A percentile compares a stretch with the other conserved stretches of the same genome.
These are phyloP conservation scores for Chloranthus sessilifolius DNA, from an alignment of 164 flowering plant species.

Conservation along the genomic window DNA sequence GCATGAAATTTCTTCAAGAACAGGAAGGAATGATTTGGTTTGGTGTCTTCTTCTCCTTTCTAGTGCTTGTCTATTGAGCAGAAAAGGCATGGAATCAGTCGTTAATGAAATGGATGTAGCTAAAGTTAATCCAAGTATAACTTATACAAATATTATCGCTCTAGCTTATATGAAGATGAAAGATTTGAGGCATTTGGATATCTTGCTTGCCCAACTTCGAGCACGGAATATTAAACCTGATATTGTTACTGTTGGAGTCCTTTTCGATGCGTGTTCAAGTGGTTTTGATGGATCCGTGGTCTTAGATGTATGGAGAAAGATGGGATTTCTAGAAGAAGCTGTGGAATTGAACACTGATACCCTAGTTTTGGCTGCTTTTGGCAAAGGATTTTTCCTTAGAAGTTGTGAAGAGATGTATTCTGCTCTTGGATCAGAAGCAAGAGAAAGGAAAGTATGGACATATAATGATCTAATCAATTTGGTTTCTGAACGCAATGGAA, in stretches of 20 bases:
- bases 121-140: conserved; percentile 30
- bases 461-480: conserved; percentile 35
- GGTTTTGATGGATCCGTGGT: conserved; percentile 29
- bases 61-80: conserved; percentile 49
- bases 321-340: conserved; percentile 29
- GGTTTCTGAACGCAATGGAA: conserved; percentile 21
- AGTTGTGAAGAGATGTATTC: conserved; percentile 38
- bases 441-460: conserved; percentile 39
- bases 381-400: conserved; percentile 47
- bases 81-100: conserved; percentile 43
- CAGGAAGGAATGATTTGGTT: conserved; percentile 30
- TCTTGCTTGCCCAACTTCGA: conserved; percentile 25
- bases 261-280: conserved; percentile 33
- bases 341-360: conserved; percentile 59
- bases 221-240: conserved; percentile 37
- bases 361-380: conserved; percentile 51
- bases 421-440: conserved; percentile 27
- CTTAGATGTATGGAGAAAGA: conserved; percentile 35
- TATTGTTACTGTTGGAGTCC: conserved; percentile 47
- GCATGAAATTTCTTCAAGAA: conserved; percentile 28
- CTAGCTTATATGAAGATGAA: conserved; percentile 52
- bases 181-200: conserved; percentile 33
- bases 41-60: conserved; percentile 66
- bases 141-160: conserved; percentile 37
- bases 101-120: conserved; percentile 38